Percentiles rank a stretch among this genome's conserved stretches.
These are phyloP conservation scores for Apiospora phragmitis DNA, from an alignment of 2,329 filamentous ascomycete species.

Conservation along the genomic window DNA sequence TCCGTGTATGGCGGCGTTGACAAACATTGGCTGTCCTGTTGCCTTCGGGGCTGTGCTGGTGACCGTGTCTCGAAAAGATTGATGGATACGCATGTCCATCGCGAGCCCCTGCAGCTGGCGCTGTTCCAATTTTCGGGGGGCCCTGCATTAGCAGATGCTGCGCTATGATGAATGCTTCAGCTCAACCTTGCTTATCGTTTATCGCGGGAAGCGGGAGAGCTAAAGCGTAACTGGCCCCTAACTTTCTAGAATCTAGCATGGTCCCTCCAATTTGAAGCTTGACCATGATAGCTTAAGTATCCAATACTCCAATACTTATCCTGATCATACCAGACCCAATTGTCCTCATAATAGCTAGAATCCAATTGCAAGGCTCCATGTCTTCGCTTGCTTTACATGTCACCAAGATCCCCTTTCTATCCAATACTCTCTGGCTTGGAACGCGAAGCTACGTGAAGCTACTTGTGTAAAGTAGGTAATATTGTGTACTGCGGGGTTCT, in stretches of 20 bases:
- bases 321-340: neutral
- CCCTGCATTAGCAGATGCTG: neutral
- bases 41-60: neutral
- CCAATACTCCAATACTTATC: neutral
- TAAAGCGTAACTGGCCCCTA: neutral
- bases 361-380: neutral
- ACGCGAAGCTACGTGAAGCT: neutral
- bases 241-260: neutral
- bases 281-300: neutral
- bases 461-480: neutral
- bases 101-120: neutral
- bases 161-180: neutral
- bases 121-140: neutral
- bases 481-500: neutral
- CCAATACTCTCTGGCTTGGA: neutral
- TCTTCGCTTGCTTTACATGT: neutral
- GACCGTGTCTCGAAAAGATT: neutral
- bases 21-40: neutral
- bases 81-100: neutral
- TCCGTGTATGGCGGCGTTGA: neutral
- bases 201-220: conserved; percentile 3
- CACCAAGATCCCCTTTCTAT: neutral
- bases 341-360: neutral
- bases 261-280: neutral
- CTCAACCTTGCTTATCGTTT: neutral